Evolutionary conservation across 306 rosid species (phyloP).

Genomic region (Prosopis cineraria): DNA sequence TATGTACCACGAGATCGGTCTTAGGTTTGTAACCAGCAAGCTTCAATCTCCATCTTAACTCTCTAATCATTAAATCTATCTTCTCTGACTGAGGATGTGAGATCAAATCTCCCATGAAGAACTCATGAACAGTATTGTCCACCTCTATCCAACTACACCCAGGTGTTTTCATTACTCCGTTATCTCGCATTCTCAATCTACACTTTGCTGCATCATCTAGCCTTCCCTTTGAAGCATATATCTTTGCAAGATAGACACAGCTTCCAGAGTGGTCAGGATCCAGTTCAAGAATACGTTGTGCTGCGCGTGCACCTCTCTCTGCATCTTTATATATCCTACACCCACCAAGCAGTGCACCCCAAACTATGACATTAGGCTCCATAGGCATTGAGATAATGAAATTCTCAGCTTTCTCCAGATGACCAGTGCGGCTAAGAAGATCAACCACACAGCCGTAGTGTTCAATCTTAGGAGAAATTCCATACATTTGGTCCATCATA

Average conservation of each 20-base stretch:
- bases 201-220: constrained; percentile 10
- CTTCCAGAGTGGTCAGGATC: constrained; percentile 21
- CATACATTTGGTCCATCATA: constrained; percentile 16
- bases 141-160: constrained; percentile 26
- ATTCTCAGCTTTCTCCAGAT: constrained; percentile 18
- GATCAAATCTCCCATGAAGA: constrained; percentile 29
- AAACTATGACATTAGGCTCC: constrained; percentile 14
- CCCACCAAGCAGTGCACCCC: constrained; percentile 27
- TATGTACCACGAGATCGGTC: constrained; percentile 22
- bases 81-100: constrained; percentile 15
- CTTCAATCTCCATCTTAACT: constrained; percentile 14
- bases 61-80: constrained; percentile 13
- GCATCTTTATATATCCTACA: constrained; percentile 20
- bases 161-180: neutral
- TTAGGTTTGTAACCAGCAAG: constrained; percentile 18
- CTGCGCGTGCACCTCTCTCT: neutral
- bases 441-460: constrained; percentile 17
- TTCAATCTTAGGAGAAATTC: constrained; percentile 22
- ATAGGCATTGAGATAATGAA: constrained; percentile 19
- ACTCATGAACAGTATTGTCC: constrained; percentile 27
- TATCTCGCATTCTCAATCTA: constrained; percentile 21
- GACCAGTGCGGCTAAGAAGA: constrained; percentile 19
- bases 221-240: constrained; percentile 24
- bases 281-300: constrained; percentile 19
- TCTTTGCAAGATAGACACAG: constrained; percentile 22